Conservation (phyloP, 2,329 filamentous ascomycete genomes). For the Exophiala oligosperma region DNA sequence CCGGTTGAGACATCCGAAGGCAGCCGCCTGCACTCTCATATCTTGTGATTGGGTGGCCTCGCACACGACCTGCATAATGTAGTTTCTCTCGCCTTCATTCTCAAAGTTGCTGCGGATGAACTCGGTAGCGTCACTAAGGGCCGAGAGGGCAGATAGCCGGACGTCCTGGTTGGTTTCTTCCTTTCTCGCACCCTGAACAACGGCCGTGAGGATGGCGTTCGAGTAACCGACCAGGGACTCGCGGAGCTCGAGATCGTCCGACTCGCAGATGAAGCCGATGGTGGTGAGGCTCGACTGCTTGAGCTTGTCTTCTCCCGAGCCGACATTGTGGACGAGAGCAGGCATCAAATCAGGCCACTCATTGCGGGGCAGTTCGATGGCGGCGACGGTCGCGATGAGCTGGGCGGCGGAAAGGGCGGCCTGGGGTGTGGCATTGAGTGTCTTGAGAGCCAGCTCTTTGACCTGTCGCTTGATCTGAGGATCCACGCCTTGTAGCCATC, state of each 20-base stretch:
- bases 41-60: conserved; percentile 96
- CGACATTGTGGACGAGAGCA: conserved; percentile 87
- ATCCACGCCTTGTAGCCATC: conserved; percentile 86
- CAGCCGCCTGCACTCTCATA: conserved; percentile 86
- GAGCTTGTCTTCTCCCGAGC: conserved; percentile 78
- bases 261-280: conserved; percentile 99
- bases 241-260: conserved; percentile 82
- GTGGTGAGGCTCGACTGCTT: conserved; percentile 93
- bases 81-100: conserved; percentile 98
- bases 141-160: conserved; percentile 86
- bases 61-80: conserved; percentile 99
- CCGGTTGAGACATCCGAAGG: conserved; percentile 95
- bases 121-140: conserved; percentile 92
- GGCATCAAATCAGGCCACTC: conserved; percentile 94
- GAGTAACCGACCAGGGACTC: conserved; percentile 81
- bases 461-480: conserved; percentile 80
- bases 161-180: conserved; percentile 92
- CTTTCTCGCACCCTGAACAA: conserved; percentile 95
- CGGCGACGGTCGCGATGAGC: conserved; percentile 90
- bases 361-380: conserved; percentile 88
- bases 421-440: conserved; percentile 77
- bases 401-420: conserved; percentile 89
- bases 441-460: conserved; percentile 87
- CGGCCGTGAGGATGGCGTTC: conserved; percentile 95
- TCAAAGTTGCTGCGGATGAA: conserved; percentile 99